phyloP scores from a whole-genome alignment of 345 rosid species.

The Salix exigua region DNA sequence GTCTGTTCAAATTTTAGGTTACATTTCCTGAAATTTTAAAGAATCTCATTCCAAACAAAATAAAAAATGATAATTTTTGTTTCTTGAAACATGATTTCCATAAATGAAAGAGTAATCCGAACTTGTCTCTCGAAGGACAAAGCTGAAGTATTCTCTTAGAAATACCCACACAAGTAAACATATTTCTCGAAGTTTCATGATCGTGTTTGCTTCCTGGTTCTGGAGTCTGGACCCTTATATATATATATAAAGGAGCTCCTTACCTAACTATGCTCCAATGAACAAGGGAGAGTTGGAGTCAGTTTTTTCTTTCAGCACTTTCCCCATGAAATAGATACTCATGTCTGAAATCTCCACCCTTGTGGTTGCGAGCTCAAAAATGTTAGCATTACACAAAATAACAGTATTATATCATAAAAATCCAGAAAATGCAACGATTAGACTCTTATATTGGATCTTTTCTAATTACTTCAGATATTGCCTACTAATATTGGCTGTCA shows the following conservation, averaged over 20 bases:
- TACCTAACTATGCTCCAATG: not conserved
- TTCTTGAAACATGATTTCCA: not conserved
- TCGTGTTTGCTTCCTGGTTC: not conserved
- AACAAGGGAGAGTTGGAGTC: not conserved
- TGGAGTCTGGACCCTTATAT: not conserved
- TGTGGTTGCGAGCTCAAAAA: not conserved
- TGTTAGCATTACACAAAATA: not conserved
- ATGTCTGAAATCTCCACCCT: not conserved
- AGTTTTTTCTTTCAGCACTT: not conserved
- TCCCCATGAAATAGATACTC: not conserved
- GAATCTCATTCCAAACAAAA: not conserved
- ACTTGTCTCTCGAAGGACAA: not conserved
- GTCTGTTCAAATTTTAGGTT: slow-evolving; percentile 9
- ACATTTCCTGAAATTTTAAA: not conserved
- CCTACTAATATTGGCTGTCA: slow-evolving; percentile 1
- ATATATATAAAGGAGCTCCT: not conserved
- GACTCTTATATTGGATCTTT: not conserved
- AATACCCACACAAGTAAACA: not conserved
- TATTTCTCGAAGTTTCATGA: not conserved
- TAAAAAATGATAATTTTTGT: too few relatives aligned
- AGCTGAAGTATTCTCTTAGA: not conserved
- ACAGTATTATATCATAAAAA: not conserved
- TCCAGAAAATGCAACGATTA: not conserved
- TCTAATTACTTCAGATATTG: not conserved
- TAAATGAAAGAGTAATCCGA: not conserved